phyloP scores from a whole-genome alignment of 257 asterid species.

The Solanum commersonii region DNA sequence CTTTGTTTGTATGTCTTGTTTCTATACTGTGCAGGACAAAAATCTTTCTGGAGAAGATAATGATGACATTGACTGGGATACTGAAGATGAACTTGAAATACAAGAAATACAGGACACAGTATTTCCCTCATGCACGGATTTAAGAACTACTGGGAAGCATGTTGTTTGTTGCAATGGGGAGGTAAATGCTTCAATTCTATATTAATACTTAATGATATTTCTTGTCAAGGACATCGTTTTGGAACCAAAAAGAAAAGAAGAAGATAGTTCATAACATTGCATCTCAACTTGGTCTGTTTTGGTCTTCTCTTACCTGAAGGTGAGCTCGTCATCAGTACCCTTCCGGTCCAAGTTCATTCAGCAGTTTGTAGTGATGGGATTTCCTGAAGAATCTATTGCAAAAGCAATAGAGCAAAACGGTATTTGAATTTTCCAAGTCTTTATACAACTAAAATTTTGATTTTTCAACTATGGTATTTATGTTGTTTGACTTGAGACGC shows the following conservation, averaged over 20 bases:
- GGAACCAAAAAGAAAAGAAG: neutral
- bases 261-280: neutral
- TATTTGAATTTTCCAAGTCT: neutral
- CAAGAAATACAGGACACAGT: neutral
- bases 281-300: neutral
- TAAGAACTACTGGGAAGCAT: neutral
- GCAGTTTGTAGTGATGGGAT: slow-evolving; percentile 22
- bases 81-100: slow-evolving; percentile 32
- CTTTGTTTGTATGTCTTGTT: neutral
- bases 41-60: slow-evolving; percentile 12
- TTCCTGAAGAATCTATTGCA: slow-evolving; percentile 19
- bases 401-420: slow-evolving; percentile 30
- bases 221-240: neutral
- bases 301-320: slow-evolving; percentile 3
- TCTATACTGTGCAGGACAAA: slow-evolving; percentile 6
- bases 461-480: neutral
- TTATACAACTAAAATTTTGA: neutral
- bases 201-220: neutral
- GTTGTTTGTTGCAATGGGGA: neutral
- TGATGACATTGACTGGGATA: slow-evolving; percentile 25
- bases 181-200: neutral
- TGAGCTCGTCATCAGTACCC: slow-evolving; percentile 15
- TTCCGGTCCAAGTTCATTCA: slow-evolving; percentile 9
- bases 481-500: slow-evolving; percentile 6
- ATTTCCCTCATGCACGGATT: neutral